Percentiles rank a stretch among this genome's conserved stretches.
phyloP scores from a whole-genome alignment of 805 yeast genomes.

The Yarrowia sp. region DNA sequence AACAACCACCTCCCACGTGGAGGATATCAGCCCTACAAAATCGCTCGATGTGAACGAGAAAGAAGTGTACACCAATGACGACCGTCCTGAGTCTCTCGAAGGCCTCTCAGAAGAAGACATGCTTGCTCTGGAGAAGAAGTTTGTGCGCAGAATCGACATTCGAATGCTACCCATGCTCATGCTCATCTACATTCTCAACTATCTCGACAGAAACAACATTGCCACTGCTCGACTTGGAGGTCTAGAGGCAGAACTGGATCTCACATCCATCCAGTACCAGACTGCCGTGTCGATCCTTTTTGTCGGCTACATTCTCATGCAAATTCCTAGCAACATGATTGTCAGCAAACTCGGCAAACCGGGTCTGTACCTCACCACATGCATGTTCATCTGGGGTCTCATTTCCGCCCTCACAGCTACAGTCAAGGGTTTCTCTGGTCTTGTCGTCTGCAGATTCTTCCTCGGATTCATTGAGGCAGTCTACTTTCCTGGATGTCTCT shows the following conservation, averaged over 20 bases:
- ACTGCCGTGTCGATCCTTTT: slow-evolving; percentile 54
- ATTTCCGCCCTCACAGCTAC: slow-evolving; percentile 59
- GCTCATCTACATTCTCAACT: slow-evolving; percentile 48
- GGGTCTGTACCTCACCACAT: slow-evolving; percentile 55
- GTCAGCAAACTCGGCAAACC: slow-evolving; percentile 50
- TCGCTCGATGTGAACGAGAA: neutral
- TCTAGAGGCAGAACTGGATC: slow-evolving; percentile 49
- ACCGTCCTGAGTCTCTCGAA: neutral
- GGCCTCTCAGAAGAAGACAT: slow-evolving; percentile 38
- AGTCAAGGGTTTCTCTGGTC: slow-evolving; percentile 55
- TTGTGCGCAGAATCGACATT: slow-evolving; percentile 58
- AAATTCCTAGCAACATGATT: slow-evolving; percentile 49
- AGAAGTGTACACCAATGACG: neutral
- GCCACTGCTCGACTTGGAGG: slow-evolving; percentile 51
- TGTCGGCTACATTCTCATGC: slow-evolving; percentile 52
- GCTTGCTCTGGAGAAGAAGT: slow-evolving; percentile 43
- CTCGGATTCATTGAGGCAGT: slow-evolving; percentile 61
- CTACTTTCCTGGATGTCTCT: slow-evolving; percentile 59
- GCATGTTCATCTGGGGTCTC: slow-evolving; percentile 60
- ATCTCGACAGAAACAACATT: slow-evolving; percentile 52
- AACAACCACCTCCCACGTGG: slow-evolving; percentile 10
- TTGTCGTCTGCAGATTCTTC: slow-evolving; percentile 55
- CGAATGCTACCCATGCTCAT: slow-evolving; percentile 50
- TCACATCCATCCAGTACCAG: slow-evolving; percentile 54
- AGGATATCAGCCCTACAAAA: neutral